A percentile compares a stretch with the other conserved stretches of the same genome.
These are phyloP conservation scores for Penicillium manginii DNA, from an alignment of 495 filamentous ascomycete species.

Conservation along the genomic window DNA sequence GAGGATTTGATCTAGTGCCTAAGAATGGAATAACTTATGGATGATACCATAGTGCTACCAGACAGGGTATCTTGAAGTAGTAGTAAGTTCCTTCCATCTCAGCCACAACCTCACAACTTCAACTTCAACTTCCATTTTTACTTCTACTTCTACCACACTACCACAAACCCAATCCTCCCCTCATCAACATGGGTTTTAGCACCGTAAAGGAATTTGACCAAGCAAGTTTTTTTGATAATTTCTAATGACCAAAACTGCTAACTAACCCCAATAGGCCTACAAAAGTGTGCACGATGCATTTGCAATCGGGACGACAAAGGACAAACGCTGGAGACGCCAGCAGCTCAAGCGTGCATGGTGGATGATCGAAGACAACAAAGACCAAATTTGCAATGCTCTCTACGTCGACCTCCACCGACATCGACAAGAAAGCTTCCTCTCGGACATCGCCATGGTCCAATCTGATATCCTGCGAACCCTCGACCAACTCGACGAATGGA, in stretches of 20 bases:
- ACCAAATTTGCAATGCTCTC: slow-evolving; percentile 66
- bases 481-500: slow-evolving; percentile 73
- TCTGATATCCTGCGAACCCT: slow-evolving; percentile 73
- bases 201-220: slow-evolving; percentile 24
- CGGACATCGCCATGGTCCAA: slow-evolving; percentile 66
- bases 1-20: background rate
- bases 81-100: background rate
- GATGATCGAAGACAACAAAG: slow-evolving; percentile 68
- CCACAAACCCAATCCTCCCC: background rate
- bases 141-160: background rate
- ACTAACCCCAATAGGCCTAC: slow-evolving; percentile 22
- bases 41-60: too few species aligned
- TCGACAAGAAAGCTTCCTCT: slow-evolving; percentile 63
- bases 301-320: slow-evolving; percentile 36
- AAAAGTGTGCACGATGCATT: slow-evolving; percentile 34
- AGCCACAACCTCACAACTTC: background rate
- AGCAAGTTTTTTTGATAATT: slow-evolving; percentile 2
- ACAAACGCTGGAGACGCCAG: slow-evolving; percentile 45
- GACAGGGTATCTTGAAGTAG: too few species aligned
- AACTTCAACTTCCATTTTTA: slow-evolving; percentile 2
- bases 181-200: slow-evolving; percentile 20
- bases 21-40: too few species aligned
- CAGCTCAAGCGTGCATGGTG: slow-evolving; percentile 56
- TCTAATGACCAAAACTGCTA: background rate
- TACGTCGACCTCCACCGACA: slow-evolving; percentile 73